Conservation (phyloP, 257 asterid species). For the Nyctanthes arbortristis region DNA sequence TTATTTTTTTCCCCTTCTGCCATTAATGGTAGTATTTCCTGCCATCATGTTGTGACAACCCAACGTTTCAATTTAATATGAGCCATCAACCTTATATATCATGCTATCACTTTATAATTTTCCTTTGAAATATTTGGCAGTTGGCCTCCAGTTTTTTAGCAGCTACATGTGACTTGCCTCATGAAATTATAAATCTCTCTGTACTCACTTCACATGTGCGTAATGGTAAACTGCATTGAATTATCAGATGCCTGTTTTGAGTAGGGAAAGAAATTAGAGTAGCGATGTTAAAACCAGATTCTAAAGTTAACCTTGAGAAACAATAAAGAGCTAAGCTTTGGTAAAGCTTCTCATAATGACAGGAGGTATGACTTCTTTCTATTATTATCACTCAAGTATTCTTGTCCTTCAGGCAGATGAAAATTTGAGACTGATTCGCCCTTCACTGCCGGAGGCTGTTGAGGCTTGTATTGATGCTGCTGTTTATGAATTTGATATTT, state of each 20-base stretch:
- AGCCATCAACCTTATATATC: background rate
- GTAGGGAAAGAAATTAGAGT: slow-evolving; percentile 16
- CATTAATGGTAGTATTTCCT: background rate
- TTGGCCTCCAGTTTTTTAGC: background rate
- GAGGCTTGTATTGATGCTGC: slow-evolving; percentile 96
- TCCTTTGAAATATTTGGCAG: background rate
- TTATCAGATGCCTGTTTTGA: background rate
- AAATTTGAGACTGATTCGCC: slow-evolving; percentile 85
- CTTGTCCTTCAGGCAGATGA: slow-evolving; percentile 83
- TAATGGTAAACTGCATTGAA: background rate
- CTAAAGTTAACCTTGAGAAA: slow-evolving; percentile 6
- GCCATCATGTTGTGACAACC: background rate
- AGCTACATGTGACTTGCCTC: slow-evolving; percentile 1
- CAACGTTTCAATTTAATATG: background rate
- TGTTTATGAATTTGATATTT: slow-evolving; percentile 82
- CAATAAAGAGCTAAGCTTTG: background rate
- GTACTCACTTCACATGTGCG: slow-evolving; percentile 3
- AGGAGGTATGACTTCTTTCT: background rate
- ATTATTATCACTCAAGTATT: slow-evolving; percentile 9
- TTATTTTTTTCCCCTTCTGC: background rate
- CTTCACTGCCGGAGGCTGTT: slow-evolving; percentile 90
- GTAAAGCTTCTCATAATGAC: background rate
- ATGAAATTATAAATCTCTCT: slow-evolving; percentile 14
- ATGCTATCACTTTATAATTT: background rate
- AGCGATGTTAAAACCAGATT: slow-evolving; percentile 3